Evolutionary conservation across 257 asterid species (phyloP).

Genomic region (Schizonepeta tenuifolia): DNA sequence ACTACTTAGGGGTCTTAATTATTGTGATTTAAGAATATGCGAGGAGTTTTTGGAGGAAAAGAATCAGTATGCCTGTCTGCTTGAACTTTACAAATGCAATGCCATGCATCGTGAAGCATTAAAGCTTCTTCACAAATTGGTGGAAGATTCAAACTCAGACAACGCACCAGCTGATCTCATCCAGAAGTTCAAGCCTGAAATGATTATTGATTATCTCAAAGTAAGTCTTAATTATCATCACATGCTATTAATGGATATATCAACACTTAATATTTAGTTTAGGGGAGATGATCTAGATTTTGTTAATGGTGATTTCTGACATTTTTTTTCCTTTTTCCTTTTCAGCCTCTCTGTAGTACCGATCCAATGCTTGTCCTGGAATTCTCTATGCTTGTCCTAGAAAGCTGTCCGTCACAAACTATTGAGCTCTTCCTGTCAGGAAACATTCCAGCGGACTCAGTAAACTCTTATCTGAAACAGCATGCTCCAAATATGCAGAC

Average conservation of each 20-base stretch:
- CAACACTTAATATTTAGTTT: conserved; percentile 2
- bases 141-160: conserved; percentile 84
- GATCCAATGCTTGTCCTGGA: conserved; percentile 98
- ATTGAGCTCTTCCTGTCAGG: conserved; percentile 96
- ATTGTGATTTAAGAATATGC: conserved; percentile 79
- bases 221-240: conserved; percentile 49
- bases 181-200: conserved; percentile 90
- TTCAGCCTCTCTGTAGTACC: conserved; percentile 89
- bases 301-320: conserved; percentile 5
- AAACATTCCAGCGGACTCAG: conserved; percentile 93
- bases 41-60: conserved; percentile 84
- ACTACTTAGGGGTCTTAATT: conserved; percentile 78
- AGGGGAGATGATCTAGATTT: conserved; percentile 20
- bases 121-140: conserved; percentile 79
- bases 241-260: conserved; percentile 26
- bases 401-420: conserved; percentile 89
- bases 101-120: conserved; percentile 91
- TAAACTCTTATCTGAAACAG: conserved; percentile 88
- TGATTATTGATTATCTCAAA: conserved; percentile 90
- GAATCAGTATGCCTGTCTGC: conserved; percentile 66
- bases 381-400: conserved; percentile 92
- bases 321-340: conserved; percentile 30
- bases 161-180: conserved; percentile 73
- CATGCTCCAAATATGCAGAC: conserved; percentile 96
- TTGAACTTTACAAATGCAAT: conserved; percentile 87